Base-by-base conservation (phyloP, 2,329 filamentous ascomycete genomes). In the Alternaria infectoria region DNA sequence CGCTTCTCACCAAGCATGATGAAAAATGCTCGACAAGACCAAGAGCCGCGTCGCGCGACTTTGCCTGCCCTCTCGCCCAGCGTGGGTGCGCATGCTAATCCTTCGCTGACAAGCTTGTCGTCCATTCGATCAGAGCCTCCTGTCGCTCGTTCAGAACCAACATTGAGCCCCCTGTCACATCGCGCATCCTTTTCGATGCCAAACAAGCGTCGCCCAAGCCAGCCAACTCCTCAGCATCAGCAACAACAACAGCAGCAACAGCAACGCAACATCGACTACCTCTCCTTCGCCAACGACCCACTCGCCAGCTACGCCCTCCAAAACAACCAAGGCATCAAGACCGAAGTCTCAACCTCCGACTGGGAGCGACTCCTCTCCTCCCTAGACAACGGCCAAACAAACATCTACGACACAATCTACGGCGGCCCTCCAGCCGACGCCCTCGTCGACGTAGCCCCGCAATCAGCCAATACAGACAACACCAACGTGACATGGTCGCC, bases 341-440 rank as follows among this genome's bases (percentile, higher is more conserved):
- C 66, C 59, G 81, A 83, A 59, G 85, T 90, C 12, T 89, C 89
- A 1, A 82, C 89, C 9, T 84, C 88, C 0, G 92, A 96, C 71
- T 97, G 93, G 93, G 93, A 97, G 77, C 88, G 90, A 2, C 85
- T 97, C 0, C 85, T 97, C 2, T 90, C 91, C 5, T 90, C 90
- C 21, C 89, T 97, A 77, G 93, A 97, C 71, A 89, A 89, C 36
- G 92, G 92, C 1, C 87, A 90, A 68, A 88, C 90, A 57, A 96
- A 95, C 74, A 90, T 96, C n/a, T 96, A 93, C 78, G 90, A 93
- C 74, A 90, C 90, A 44, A 93, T 93, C 59, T 93, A 93, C 69
- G 91, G 91, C 40, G 91, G 91, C 0, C 85, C 86, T 10, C 84
- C 83, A 8, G 79, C 77, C 0, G 79, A 80, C 44, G 77, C 77